These are phyloP conservation scores for Tieghemostelium lacteum DNA, from an alignment of 78 protist species.

Conservation along the genomic window DNA sequence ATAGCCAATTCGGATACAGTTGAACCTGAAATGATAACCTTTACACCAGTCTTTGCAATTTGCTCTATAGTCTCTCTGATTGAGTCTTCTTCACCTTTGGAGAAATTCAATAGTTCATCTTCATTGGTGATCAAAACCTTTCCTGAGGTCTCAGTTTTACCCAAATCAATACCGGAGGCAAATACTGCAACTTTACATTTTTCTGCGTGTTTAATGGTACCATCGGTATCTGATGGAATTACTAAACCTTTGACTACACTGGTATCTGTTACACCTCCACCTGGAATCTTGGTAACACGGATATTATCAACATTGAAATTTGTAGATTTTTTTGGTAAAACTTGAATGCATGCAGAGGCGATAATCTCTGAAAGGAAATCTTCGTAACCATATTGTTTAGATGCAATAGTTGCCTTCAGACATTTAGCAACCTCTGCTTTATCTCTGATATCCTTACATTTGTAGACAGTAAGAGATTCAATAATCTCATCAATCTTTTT, in stretches of 20 bases:
- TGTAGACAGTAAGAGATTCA: constrained; percentile 49
- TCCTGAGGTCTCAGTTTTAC: constrained; percentile 98
- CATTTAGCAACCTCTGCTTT: constrained; percentile 55
- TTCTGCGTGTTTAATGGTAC: constrained; percentile 81
- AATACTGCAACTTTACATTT: constrained; percentile 97
- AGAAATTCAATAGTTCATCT: constrained; percentile 90
- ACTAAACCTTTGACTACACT: constrained; percentile 94
- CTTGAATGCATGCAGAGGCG: constrained; percentile 93
- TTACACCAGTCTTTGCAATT: constrained; percentile 96
- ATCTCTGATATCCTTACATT: constrained; percentile 38
- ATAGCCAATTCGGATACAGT: constrained; percentile 96
- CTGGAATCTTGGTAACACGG: constrained; percentile 96
- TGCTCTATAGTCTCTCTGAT: constrained; percentile 87
- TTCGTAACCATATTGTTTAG: constrained; percentile 96
- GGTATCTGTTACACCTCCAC: constrained; percentile 91
- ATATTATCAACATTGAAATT: constrained; percentile 99
- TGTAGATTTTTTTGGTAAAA: constrained; percentile 84
- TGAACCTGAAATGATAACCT: constrained; percentile 93
- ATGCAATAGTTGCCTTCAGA: constrained; percentile 88
- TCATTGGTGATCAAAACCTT: constrained; percentile 95
- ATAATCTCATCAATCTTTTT: constrained; percentile 84
- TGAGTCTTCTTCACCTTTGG: constrained; percentile 91
- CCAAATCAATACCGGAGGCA: constrained; percentile 91
- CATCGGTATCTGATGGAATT: constrained; percentile 87
- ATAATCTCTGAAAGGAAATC: constrained; percentile 90